phyloP scores from a whole-genome alignment of 441 rosid genomes.

The Adansonia gregorii region DNA sequence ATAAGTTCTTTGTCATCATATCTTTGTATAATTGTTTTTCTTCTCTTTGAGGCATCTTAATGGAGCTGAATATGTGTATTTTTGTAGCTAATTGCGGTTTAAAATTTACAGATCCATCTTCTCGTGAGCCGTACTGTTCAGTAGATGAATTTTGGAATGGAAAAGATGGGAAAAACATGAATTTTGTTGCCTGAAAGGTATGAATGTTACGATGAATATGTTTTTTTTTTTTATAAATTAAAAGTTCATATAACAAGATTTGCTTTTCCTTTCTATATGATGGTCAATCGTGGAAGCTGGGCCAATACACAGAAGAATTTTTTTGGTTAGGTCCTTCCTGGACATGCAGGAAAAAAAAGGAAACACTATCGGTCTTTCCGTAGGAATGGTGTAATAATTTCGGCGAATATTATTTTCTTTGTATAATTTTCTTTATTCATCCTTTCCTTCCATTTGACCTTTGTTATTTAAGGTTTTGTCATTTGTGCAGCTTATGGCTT shows the following conservation, averaged over 20 bases:
- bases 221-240: no score
- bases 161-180: constrained; percentile 35
- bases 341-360: constrained; percentile 60
- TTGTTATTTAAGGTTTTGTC: background rate
- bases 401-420: constrained; percentile 51
- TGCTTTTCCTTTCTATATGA: constrained; percentile 32
- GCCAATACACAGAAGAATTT: constrained; percentile 36
- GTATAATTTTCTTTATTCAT: background rate
- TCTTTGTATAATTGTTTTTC: background rate
- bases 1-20: background rate
- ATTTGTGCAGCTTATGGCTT: background rate
- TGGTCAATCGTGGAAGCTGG: constrained; percentile 33
- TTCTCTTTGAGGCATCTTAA: background rate
- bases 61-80: background rate
- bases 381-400: constrained; percentile 61
- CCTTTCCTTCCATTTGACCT: background rate
- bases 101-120: constrained; percentile 33
- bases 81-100: constrained; percentile 6
- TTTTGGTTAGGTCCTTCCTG: constrained; percentile 70
- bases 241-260: background rate
- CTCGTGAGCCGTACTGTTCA: constrained; percentile 26
- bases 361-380: constrained; percentile 64
- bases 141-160: constrained; percentile 29
- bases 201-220: background rate
- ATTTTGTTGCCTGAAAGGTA: constrained; percentile 44